These are phyloP conservation scores for Tulasnella sp. DNA, from an alignment of 768 basidiomycete species.

Conservation along the genomic window DNA sequence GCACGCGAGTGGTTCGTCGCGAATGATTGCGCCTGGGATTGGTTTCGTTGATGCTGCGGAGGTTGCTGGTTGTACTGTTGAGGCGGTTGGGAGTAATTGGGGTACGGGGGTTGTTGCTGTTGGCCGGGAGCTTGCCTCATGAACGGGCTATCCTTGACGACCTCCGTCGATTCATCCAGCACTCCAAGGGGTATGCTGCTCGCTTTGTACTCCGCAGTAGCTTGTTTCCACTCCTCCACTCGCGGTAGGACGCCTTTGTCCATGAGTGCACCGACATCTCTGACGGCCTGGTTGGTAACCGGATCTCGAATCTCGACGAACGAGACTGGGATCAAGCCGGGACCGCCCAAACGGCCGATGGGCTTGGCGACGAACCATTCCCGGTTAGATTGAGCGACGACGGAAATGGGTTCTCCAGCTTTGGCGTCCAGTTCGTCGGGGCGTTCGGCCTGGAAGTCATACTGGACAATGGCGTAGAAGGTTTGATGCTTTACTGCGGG, in stretches of 20 bases:
- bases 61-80: slow-evolving; percentile 30
- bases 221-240: slow-evolving; percentile 99
- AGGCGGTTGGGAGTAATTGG: slow-evolving; percentile 14
- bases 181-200: slow-evolving; percentile 94
- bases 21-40: slow-evolving; percentile 39
- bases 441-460: slow-evolving; percentile 94
- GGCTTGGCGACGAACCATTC: slow-evolving; percentile 99
- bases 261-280: slow-evolving; percentile 76
- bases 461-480: slow-evolving; percentile 92
- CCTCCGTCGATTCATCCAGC: slow-evolving; percentile 63
- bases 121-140: slow-evolving; percentile 26
- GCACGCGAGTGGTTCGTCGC: slow-evolving; percentile 45
- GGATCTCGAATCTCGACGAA: slow-evolving; percentile 98
- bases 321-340: slow-evolving; percentile 94
- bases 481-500: slow-evolving; percentile 55
- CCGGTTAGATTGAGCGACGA: slow-evolving; percentile 99
- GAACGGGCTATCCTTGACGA: slow-evolving; percentile 53
- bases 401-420: slow-evolving; percentile 89
- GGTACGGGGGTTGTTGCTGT: slow-evolving; percentile 37
- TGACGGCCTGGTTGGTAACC: slow-evolving; percentile 74
- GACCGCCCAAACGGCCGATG: slow-evolving; percentile 91
- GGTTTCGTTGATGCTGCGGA: slow-evolving; percentile 35
- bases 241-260: slow-evolving; percentile 86
- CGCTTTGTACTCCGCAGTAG: slow-evolving; percentile 93
- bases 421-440: slow-evolving; percentile 96